Percentiles rank a stretch among this genome's conserved stretches.
phyloP scores from a whole-genome alignment of 1,284 basidiomycete genomes.

The Stygiomarasmius scandens region DNA sequence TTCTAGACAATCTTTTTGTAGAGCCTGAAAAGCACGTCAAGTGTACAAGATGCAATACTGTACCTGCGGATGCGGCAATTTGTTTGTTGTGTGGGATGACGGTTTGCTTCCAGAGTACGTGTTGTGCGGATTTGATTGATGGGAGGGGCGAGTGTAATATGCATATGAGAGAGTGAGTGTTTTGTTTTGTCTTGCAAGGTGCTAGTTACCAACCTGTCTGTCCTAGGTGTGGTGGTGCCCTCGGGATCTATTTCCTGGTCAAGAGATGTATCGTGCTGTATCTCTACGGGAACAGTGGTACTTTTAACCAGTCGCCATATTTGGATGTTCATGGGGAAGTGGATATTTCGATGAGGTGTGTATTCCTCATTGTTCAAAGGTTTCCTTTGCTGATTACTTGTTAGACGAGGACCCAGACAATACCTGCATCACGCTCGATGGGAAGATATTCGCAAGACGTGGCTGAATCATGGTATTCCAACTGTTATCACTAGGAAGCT shows the following conservation, averaged over 20 bases:
- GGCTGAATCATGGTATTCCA: constrained; percentile 90
- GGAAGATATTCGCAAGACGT: constrained; percentile 90
- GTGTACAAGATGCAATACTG: constrained; percentile 79
- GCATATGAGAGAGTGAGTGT: constrained; percentile 88
- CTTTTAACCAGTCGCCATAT: constrained; percentile 90
- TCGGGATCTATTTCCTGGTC: constrained; percentile 91
- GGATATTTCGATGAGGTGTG: constrained; percentile 89
- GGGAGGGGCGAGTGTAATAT: constrained; percentile 88
- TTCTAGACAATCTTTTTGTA: constrained; percentile 84
- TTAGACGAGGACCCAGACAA: constrained; percentile 84
- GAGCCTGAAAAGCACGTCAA: constrained; percentile 68
- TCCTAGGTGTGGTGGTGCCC: constrained; percentile 83
- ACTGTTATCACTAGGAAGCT: constrained; percentile 89
- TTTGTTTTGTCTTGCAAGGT: constrained; percentile 6
- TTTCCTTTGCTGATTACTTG: constrained; percentile 9
- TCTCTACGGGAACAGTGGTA: constrained; percentile 87
- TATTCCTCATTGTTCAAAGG: too few relatives aligned
- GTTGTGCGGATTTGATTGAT: constrained; percentile 79
- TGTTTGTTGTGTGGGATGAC: constrained; percentile 91
- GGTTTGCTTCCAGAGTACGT: constrained; percentile 92
- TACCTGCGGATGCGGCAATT: constrained; percentile 87
- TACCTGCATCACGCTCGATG: constrained; percentile 85
- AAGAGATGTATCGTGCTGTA: constrained; percentile 94
- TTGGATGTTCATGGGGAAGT: constrained; percentile 95
- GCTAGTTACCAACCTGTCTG: constrained; percentile 12